phyloP scores from a whole-genome alignment of 2,329 filamentous ascomycete species.

The Phialemoniopsis sp. region DNA sequence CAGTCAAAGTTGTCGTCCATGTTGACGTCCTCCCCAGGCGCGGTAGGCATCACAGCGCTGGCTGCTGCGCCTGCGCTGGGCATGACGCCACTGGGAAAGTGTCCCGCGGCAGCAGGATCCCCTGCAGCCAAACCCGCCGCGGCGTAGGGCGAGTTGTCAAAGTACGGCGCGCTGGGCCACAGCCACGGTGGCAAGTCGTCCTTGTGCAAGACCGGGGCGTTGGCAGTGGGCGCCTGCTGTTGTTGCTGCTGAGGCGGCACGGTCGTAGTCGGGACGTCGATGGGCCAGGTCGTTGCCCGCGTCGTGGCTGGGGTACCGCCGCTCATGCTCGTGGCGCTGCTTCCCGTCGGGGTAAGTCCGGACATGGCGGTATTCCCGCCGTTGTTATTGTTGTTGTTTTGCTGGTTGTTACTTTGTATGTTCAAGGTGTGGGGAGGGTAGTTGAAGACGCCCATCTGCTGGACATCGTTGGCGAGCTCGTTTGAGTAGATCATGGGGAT shows the following conservation, averaged over 20 bases:
- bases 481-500: slow-evolving; percentile 17
- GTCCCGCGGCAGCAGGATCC: background rate
- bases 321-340: slow-evolving; percentile 47
- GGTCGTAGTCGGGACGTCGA: too few relatives aligned
- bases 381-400: background rate
- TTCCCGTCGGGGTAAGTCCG: slow-evolving; percentile 27
- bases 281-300: too few relatives aligned
- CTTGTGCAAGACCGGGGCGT: slow-evolving; percentile 23
- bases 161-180: slow-evolving; percentile 34
- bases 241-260: slow-evolving; percentile 2
- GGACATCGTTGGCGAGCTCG: slow-evolving; percentile 7
- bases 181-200: slow-evolving; percentile 51
- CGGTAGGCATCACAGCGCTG: too few relatives aligned
- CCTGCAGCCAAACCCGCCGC: background rate
- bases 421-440: background rate
- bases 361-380: background rate
- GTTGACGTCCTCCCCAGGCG: slow-evolving; percentile 17
- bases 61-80: too few relatives aligned
- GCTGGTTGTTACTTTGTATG: slow-evolving; percentile 1
- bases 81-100: too few relatives aligned
- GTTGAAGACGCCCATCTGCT: background rate
- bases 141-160: background rate
- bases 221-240: background rate
- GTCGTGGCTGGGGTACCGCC: slow-evolving; percentile 31
- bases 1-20: slow-evolving; percentile 32